phyloP scores from a whole-genome alignment of 352 stramenopile genomes.

The Phytopythium delawarense region DNA sequence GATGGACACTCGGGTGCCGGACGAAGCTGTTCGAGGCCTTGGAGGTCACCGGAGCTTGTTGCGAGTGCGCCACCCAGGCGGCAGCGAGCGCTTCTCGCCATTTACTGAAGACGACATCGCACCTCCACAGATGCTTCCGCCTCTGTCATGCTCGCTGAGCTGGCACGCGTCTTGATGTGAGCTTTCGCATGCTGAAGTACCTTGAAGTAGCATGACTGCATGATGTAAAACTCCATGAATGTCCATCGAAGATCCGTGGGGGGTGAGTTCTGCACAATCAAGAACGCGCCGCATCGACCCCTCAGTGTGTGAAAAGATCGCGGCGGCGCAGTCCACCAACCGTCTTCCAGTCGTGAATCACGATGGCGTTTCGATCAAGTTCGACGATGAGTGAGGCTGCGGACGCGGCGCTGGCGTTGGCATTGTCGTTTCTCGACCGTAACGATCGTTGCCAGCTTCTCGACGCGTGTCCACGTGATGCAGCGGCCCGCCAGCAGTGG shows the following conservation, averaged over 20 bases:
- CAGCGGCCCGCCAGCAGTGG: background rate
- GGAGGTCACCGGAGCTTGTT: background rate
- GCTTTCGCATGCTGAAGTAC: background rate
- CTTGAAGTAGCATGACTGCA: too few species aligned
- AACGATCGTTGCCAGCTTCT: background rate
- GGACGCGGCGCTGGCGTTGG: background rate
- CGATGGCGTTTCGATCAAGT: background rate
- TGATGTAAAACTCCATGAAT: too few species aligned
- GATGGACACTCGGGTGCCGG: background rate
- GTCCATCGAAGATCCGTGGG: background rate
- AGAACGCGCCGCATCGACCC: background rate
- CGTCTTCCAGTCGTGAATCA: background rate
- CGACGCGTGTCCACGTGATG: background rate
- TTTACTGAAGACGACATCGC: background rate
- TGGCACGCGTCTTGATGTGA: background rate
- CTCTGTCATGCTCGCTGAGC: background rate
- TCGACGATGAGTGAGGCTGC: background rate
- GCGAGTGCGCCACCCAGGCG: background rate
- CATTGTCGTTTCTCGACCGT: background rate
- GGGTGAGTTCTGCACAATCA: background rate
- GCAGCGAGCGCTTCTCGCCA: background rate
- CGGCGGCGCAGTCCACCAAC: background rate
- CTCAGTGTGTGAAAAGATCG: background rate
- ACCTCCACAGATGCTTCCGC: background rate
- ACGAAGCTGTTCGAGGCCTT: background rate